A percentile compares a stretch with the other conserved stretches of the same genome.
Evolutionary conservation across 2,329 filamentous ascomycete species (phyloP).

Genomic region (Penicillium paneum): DNA sequence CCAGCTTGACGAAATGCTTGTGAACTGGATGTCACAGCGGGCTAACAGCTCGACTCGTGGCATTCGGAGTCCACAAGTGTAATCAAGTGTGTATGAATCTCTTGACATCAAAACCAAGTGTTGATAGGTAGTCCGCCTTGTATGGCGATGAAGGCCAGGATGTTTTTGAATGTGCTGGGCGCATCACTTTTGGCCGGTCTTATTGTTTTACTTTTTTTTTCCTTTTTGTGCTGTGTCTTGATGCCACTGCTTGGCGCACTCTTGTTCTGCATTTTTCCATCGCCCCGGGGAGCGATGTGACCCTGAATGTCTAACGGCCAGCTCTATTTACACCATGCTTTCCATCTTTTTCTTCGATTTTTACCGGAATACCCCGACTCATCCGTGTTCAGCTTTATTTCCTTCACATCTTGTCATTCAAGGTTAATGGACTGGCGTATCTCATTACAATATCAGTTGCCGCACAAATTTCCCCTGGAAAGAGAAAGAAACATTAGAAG

Average conservation of each 20-base stretch:
- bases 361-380: conserved; percentile 33
- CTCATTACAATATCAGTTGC: conserved; percentile 13
- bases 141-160: conserved; percentile 4
- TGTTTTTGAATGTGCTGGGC: conserved; percentile 21
- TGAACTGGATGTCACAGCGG: conserved; percentile 66
- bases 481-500: background rate
- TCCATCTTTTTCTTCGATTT: conserved; percentile 13
- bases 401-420: conserved; percentile 10
- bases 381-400: conserved; percentile 15
- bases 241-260: conserved; percentile 8
- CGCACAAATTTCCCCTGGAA: background rate
- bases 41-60: conserved; percentile 6
- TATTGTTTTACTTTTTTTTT: conserved; percentile 18
- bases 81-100: conserved; percentile 16
- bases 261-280: conserved; percentile 3
- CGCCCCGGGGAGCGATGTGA: conserved; percentile 8
- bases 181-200: conserved; percentile 16
- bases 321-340: conserved; percentile 7
- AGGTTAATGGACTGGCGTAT: conserved; percentile 13
- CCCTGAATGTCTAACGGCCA: conserved; percentile 12
- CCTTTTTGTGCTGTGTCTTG: conserved; percentile 12
- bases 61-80: conserved; percentile 22
- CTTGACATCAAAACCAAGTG: conserved; percentile 9
- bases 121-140: conserved; percentile 11
- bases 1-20: conserved; percentile 83